Evolutionary conservation across 352 stramenopile species (phyloP), one percentile per base, ranked within the genome.

Genomic region (Pythium aquatile): DNA sequence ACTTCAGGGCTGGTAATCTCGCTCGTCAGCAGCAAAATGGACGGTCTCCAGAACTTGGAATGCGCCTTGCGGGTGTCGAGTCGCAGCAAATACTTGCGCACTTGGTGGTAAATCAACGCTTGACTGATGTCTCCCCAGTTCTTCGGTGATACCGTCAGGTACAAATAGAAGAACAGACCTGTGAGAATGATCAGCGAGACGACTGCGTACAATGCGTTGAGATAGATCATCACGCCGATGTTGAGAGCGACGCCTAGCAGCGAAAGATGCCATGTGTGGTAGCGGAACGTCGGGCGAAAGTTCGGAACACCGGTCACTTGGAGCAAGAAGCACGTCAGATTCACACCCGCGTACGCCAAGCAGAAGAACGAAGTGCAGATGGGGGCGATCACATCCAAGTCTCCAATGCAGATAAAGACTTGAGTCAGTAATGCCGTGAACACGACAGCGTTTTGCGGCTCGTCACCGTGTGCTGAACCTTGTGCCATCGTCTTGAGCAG

Each of bases 351-450:
- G 66, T 94, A 94, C 30, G 82, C 82, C 29, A 94, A 68, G 29
- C 85, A 87, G 68, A 93, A 94, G 72, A 93, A 93, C 11, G 77
- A 88, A 8, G 85, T 90, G 71, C 88, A 92, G 29, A 94, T 87
- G 24, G 83, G 83, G 17, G 83, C 83, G 30, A 94, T 86, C 52
- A 86, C 60, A 61, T 92, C 80, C 48, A 94, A 48, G 52, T 89
- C 80, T 9, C 85, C 85, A 47, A 93, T 77, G 46, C 84, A 91
- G 51, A 90, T 88, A 55, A 87, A 92, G 8, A 82, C 55, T 51
- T 91, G 75, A 1, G 81, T 78, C 20, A 94, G 52, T 1, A 82
- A 8, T 0, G 69, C 82, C 0, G 83, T 91, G 44, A 93, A 85
- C 6, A 92, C n/a, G 7, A 92, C 83, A 0, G 80, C 85, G 48